Evolutionary conservation across 2,329 filamentous ascomycete genomes (phyloP).

Genomic region (Epichloe brachyelytri): DNA sequence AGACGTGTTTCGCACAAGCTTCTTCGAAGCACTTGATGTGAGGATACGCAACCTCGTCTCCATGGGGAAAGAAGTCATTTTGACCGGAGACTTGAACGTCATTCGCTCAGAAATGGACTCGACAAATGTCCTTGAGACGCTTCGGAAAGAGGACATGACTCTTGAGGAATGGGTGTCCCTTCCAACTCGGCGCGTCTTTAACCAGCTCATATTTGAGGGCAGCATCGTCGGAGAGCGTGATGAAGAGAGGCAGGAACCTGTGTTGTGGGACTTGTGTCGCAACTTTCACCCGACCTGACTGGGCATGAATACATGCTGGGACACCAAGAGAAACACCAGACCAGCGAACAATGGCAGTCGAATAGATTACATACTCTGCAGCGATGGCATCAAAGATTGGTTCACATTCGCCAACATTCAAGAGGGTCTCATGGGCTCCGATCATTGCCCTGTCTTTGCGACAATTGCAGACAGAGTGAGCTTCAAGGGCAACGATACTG

Average conservation of each 20-base stretch:
- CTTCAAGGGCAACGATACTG: constrained; percentile 32
- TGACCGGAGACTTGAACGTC: constrained; percentile 86
- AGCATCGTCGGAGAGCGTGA: constrained; percentile 55
- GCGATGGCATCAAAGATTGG: constrained; percentile 65
- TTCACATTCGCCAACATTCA: constrained; percentile 76
- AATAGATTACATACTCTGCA: constrained; percentile 90
- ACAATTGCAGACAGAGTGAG: constrained; percentile 51
- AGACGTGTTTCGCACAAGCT: constrained; percentile 69
- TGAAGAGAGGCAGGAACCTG: constrained; percentile 52
- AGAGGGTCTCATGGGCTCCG: constrained; percentile 84
- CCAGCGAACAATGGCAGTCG: constrained; percentile 85
- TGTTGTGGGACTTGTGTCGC: constrained; percentile 75
- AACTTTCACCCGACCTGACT: constrained; percentile 64
- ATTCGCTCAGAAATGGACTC: constrained; percentile 57
- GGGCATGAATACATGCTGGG: constrained; percentile 98
- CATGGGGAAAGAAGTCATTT: constrained; percentile 71
- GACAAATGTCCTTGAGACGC: constrained; percentile 57
- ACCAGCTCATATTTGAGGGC: constrained; percentile 69
- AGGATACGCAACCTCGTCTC: constrained; percentile 72
- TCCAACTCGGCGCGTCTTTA: constrained; percentile 66
- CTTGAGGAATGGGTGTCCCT: constrained; percentile 59
- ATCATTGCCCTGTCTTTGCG: constrained; percentile 90
- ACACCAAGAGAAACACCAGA: constrained; percentile 88
- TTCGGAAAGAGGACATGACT: constrained; percentile 56
- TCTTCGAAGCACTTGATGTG: constrained; percentile 66